Evolutionary conservation across 345 rosid genomes (phyloP).

Genomic region (Ricinus communis): DNA sequence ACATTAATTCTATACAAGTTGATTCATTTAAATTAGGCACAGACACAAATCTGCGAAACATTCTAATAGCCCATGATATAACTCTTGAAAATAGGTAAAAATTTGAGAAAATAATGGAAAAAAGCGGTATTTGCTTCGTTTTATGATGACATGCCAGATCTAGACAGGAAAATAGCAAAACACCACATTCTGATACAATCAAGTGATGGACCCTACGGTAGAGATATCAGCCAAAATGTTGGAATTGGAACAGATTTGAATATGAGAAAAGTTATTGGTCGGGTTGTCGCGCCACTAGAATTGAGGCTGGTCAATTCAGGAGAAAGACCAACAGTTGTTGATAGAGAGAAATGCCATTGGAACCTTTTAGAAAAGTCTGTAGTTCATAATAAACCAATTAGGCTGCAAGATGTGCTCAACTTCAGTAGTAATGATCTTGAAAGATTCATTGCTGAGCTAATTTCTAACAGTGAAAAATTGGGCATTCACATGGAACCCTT

Average conservation of each 20-base stretch:
- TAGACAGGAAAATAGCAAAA: no score
- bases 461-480: slow-evolving; percentile 40
- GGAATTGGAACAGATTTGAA: slow-evolving; percentile 50
- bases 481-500: slow-evolving; percentile 61
- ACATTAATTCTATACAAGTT: no score
- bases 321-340: slow-evolving; percentile 46
- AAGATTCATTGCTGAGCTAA: slow-evolving; percentile 42
- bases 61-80: no score
- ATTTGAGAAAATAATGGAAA: no score
- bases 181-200: slow-evolving; percentile 47
- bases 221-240: slow-evolving; percentile 50
- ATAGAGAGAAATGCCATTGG: slow-evolving; percentile 66
- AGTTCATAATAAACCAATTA: slow-evolving; percentile 51
- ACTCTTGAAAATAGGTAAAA: no score
- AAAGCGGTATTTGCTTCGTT: no score
- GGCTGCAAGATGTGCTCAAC: slow-evolving; percentile 68
- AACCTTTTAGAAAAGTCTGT: slow-evolving; percentile 55
- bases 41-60: no score
- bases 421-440: slow-evolving; percentile 34
- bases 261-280: slow-evolving; percentile 69
- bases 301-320: slow-evolving; percentile 45
- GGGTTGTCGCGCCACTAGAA: slow-evolving; percentile 67
- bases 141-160: no score
- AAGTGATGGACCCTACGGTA: slow-evolving; percentile 67
- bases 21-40: no score